Base-by-base conservation (phyloP, 768 basidiomycete species). In the Asterophora lycoperdoides region DNA sequence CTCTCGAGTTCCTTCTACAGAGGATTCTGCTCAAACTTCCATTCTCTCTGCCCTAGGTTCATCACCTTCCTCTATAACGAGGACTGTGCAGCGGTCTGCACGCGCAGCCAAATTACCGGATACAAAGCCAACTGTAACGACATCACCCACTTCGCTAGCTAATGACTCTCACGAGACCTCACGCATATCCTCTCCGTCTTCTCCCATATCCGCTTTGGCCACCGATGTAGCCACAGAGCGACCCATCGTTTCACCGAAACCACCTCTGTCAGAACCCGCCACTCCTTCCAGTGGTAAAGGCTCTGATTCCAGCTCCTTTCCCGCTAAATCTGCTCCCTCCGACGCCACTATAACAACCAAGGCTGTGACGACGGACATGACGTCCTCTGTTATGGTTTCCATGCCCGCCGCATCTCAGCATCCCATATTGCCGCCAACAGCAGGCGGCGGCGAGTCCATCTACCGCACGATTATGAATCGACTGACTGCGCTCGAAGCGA, bases 401-500 rank as follows among this genome's bases (percentile, higher is more conserved):
- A 36, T 54, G 6, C 43, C 53, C 5, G 23, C 53, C 4, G 29
- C 54, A n/a, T 47, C 60, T 44, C 52, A 23, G 23, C 23, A 56
- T 35, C 53, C 54, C 48, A 56, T 20, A 46, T 61, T 41, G 36
- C 64, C 35, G 40, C 54, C 30, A 45, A 59, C 59, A 7, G 56
- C 66, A 23, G 23, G 23, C 0, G 75, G 78, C 10, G 90, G 89
- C 18, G 96, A 99, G 64, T 94, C 92, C 1, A 93, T 99, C 55
- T 98, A 96, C 59, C 86, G 93, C 7, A 90, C 86, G 10, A 99
- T 98, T 56, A 94, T 94, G 83, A 95, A 96, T 57, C 84, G 93
- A 6, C 76, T 99, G 9, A 79, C 81, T 2, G 79, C 81, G 5
- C 76, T 98, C 11, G 94, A 98, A 65, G 78, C 78, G 8, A 96